Conservation (phyloP, 129 eudicot species). For the Pulicaria dysenterica region DNA sequence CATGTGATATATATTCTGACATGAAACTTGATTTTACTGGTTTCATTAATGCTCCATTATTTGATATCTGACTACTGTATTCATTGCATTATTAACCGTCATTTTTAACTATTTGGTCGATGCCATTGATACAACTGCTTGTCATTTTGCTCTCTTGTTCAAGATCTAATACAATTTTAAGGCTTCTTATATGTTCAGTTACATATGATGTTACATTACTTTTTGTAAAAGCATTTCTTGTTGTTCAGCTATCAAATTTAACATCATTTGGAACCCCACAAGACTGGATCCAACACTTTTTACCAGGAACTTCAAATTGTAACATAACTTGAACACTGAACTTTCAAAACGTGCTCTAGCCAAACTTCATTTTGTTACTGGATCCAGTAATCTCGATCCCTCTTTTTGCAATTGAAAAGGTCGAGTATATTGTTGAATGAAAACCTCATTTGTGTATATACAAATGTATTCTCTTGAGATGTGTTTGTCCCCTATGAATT, state of each 20-base stretch:
- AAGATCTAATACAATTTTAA: neutral
- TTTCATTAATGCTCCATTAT: neutral
- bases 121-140: neutral
- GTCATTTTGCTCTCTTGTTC: constrained; percentile 11
- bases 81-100: neutral
- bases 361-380: neutral
- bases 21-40: neutral
- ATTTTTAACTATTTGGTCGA: neutral
- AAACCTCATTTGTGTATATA: constrained; percentile 3
- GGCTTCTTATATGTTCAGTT: neutral
- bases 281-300: neutral
- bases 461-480: neutral
- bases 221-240: neutral
- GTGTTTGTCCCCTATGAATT: neutral
- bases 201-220: constrained; percentile 1
- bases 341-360: constrained; percentile 2
- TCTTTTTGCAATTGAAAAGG: constrained; percentile 12
- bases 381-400: constrained; percentile 3
- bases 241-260: neutral
- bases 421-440: neutral
- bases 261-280: neutral
- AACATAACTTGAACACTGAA: constrained; percentile 17
- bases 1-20: neutral
- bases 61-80: constrained; percentile 13
- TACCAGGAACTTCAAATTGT: neutral